A percentile compares a stretch with the other conserved stretches of the same genome.
These are phyloP conservation scores for Didymella sp. DNA, from an alignment of 2,329 filamentous ascomycete genomes.

Conservation along the genomic window DNA sequence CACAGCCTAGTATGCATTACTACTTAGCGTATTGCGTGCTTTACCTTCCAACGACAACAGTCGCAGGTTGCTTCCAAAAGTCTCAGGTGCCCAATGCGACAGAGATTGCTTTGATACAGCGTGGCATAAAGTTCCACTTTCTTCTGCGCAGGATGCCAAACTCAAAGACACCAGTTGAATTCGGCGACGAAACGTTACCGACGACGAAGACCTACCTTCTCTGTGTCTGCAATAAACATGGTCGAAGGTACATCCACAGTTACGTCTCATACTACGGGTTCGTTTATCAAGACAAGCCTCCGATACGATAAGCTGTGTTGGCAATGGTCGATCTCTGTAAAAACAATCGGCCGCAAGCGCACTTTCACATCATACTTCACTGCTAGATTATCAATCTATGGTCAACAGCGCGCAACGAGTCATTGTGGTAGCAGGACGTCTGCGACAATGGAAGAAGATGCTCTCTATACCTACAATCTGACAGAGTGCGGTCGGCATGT, in stretches of 20 bases:
- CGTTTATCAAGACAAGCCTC: neutral
- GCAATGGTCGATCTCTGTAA: neutral
- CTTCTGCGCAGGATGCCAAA: too few relatives aligned
- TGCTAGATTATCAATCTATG: neutral
- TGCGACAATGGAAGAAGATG: too few relatives aligned
- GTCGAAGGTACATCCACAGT: neutral
- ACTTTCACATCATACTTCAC: neutral
- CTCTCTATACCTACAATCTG: too few relatives aligned
- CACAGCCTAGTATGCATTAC: neutral
- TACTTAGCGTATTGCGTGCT: neutral
- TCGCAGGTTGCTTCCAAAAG: neutral
- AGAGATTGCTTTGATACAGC: too few relatives aligned
- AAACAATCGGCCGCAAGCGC: neutral
- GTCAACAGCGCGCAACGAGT: neutral
- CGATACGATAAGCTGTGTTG: neutral
- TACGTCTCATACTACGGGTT: neutral
- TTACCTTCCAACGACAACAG: neutral
- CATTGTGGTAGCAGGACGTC: neutral
- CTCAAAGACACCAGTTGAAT: too few relatives aligned
- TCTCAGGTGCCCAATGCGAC: too few relatives aligned
- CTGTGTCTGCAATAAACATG: neutral
- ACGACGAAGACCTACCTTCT: neutral
- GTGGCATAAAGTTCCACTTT: too few relatives aligned
- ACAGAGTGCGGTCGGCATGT: neutral
- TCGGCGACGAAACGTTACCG: neutral